A percentile compares a stretch with the other conserved stretches of the same genome.
These are phyloP conservation scores for Xylaria venustula DNA, from an alignment of 495 filamentous ascomycete species.

Conservation along the genomic window DNA sequence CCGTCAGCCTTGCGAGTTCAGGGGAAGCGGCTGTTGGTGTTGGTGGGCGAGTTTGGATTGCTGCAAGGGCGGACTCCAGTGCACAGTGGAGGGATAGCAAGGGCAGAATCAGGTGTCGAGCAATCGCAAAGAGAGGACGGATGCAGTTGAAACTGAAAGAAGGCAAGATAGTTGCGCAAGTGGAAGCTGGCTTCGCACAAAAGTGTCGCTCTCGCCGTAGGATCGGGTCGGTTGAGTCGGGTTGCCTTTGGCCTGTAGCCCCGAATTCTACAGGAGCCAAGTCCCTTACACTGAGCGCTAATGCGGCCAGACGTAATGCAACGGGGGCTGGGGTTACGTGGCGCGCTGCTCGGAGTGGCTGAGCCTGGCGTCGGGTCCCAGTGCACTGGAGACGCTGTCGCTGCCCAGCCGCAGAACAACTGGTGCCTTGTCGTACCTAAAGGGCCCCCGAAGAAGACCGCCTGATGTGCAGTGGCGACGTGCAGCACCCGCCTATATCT, in stretches of 20 bases:
- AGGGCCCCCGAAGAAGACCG: background rate
- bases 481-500: no score
- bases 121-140: background rate
- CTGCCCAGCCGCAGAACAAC: constrained; percentile 6
- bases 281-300: constrained; percentile 24
- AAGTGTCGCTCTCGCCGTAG: constrained; percentile 1
- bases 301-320: constrained; percentile 31
- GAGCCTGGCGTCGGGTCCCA: constrained; percentile 4
- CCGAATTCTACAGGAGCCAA: constrained; percentile 14
- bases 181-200: constrained; percentile 12
- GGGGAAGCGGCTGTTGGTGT: background rate
- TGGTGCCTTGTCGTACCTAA: background rate
- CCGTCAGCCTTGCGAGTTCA: constrained; percentile 7
- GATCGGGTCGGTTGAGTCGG: background rate
- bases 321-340: constrained; percentile 28
- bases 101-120: background rate
- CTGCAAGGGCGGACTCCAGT: background rate
- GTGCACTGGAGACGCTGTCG: background rate
- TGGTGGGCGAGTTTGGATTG: background rate
- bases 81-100: background rate
- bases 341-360: constrained; percentile 14
- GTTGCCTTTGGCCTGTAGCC: background rate
- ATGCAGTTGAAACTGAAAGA: background rate
- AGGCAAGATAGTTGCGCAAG: background rate
- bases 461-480: background rate